Evolutionary conservation across 2,329 filamentous ascomycete species (phyloP), one percentile per base, ranked within the genome.

Genomic region (Pseudogymnoascus sp.): DNA sequence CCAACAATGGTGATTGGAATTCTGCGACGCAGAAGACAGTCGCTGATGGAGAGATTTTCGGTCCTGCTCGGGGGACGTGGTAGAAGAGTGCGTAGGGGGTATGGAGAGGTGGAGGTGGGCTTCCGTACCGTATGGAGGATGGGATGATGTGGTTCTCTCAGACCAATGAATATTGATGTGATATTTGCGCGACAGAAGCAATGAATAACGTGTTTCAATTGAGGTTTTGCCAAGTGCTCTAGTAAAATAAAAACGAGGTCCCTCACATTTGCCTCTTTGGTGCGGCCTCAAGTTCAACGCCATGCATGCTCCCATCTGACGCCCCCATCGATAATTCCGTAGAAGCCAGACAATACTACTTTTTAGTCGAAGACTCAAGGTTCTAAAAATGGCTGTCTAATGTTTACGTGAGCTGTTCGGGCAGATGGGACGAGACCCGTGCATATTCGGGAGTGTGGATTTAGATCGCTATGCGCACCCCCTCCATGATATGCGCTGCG

Each of bases 41-140:
- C 10, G 69, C 77, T 0, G 70, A 78, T 1, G 87, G 86, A 0
- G 71, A 84, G 73, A 83, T 75, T 0, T 90, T 89, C 76, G 87
- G 87, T 5, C 87, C 87, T 57, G 47, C 47, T 57, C 47, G 47
- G 10, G 47, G 47, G 2, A 57, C 47, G n/a, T 57, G 47, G 47
- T 57, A 57, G 26, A 19, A 11, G 19, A 57, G 47, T 19, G 44
- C 23, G 44, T 26, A 50, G 8, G 4, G 38, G 17, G 6, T 50
- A 11, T 17, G 7, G 15, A 6, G 23, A 28, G 15, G 8, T 13
- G 23, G 44, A 10, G 23, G 17, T 50, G 44, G 23, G 17, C 23
- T 28, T 15, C 5, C 15, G 8, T 50, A 50, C 10, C 7, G 5
- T 23, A 9, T 42, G 38, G 19, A 4, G 38, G 38, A 13, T 42